Base-by-base conservation (phyloP, 192 early-diverging fungal genomes). In the Coemansia sp. region DNA sequence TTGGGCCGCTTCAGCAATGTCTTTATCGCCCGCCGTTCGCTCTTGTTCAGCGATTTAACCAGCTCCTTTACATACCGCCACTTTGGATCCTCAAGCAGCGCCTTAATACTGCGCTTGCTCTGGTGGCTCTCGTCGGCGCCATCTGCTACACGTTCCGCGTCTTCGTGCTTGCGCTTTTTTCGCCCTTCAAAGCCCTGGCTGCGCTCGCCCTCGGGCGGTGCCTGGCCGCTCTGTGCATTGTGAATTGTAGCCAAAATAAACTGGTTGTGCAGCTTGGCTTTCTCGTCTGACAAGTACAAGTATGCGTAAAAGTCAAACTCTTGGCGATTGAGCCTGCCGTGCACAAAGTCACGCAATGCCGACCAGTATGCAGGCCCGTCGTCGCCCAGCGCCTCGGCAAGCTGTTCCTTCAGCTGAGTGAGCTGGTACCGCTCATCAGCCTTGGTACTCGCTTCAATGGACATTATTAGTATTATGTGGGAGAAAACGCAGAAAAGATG, bases 281-380 rank as follows among this genome's bases (percentile, higher is more conserved):
- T 76, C 56, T 80, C 72, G 59, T 69, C 78, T 2, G 77, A 65
- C 27, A 84, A 48, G 56, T 91, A 89, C 25, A 88, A 69, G 72
- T 88, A 87, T 38, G 88, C 89, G 65, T 88, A 91, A 76, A 88
- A 89, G 75, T 91, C 89, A 43, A 91, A 91, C 66, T 91, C 89
- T 59, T 88, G 88, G 11, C 88, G 85, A 61, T 89, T 88, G 27
- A 91, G 81, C 63, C 85, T 88, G 73, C 89, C 89, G 41, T 84
- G 86, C 27, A 91, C 86, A 75, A 91, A 91, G 41, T 91, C 87
- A 22, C 86, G 82, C 54, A 91, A 72, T 3, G 88, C 87, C 35
- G 87, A 73, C 89, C 89, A 91, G 65, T 91, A 91, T 5, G 84
- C 76, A 1, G 88, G 89, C 17, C 89, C 89, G 58, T 89, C 87